Evolutionary conservation across 148 eudicot genomes (phyloP).

Genomic region (Vaccinium macrocarpon): DNA sequence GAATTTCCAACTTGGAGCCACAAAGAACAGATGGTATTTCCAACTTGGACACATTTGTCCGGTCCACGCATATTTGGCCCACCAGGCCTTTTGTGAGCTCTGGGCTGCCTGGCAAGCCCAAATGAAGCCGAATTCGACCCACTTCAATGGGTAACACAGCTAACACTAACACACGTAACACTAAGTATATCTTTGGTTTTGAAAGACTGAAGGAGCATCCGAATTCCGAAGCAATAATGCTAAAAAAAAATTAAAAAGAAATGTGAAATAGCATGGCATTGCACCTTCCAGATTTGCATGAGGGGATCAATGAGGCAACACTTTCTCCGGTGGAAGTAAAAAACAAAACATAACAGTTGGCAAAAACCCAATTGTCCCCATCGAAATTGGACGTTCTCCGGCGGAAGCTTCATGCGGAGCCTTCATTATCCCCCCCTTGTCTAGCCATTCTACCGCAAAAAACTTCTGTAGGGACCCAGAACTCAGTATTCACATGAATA

Average conservation of each 20-base stretch:
- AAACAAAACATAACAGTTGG: background rate
- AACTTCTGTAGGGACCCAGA: background rate
- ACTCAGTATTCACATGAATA: background rate
- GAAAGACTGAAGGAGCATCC: no score
- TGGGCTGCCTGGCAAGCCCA: no score
- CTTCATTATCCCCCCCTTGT: background rate
- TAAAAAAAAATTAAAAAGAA: background rate
- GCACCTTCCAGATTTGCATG: background rate
- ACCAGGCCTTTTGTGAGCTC: no score
- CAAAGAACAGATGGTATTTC: no score
- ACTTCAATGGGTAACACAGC: background rate
- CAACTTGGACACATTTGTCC: no score
- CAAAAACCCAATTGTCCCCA: background rate
- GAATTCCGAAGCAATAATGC: background rate
- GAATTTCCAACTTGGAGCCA: no score
- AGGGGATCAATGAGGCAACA: background rate
- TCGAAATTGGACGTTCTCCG: background rate
- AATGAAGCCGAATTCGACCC: no score
- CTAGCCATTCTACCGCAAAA: background rate
- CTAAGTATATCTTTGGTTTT: no score
- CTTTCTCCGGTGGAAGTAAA: background rate
- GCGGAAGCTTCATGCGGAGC: background rate
- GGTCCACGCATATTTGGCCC: no score
- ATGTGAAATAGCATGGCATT: background rate
- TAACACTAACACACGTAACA: background rate